phyloP scores from a whole-genome alignment of 129 eudicot species.

The Kitagawia praeruptora region DNA sequence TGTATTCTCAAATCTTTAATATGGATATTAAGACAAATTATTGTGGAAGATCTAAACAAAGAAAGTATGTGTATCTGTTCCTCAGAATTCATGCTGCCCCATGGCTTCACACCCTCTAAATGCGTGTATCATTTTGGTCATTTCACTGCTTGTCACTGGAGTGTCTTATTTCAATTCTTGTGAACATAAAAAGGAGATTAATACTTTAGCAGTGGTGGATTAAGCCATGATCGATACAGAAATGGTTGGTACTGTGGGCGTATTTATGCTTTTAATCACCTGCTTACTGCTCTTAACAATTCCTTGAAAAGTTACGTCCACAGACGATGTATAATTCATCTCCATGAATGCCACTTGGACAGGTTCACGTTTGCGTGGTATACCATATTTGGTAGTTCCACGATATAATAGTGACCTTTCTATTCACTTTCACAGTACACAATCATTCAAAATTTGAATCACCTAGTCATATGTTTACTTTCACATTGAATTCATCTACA shows the following conservation, averaged over 20 bases:
- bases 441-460: background rate
- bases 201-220: constrained; percentile 1
- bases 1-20: too few relatives aligned
- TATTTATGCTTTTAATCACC: background rate
- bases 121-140: background rate
- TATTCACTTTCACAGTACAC: background rate
- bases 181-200: background rate
- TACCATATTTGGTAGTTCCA: background rate
- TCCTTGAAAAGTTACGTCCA: background rate
- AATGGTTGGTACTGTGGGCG: background rate
- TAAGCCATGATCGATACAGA: background rate
- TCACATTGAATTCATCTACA: background rate
- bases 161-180: background rate
- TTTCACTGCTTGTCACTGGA: background rate
- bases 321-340: background rate
- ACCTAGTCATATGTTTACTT: background rate
- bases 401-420: background rate
- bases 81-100: background rate
- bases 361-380: background rate
- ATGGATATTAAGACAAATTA: too few relatives aligned
- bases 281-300: background rate
- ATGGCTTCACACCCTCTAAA: background rate
- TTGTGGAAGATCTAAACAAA: too few relatives aligned
- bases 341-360: background rate
- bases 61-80: too few relatives aligned